Evolutionary conservation across 345 rosid species (phyloP).

Genomic region (Rhodamnia argentea): DNA sequence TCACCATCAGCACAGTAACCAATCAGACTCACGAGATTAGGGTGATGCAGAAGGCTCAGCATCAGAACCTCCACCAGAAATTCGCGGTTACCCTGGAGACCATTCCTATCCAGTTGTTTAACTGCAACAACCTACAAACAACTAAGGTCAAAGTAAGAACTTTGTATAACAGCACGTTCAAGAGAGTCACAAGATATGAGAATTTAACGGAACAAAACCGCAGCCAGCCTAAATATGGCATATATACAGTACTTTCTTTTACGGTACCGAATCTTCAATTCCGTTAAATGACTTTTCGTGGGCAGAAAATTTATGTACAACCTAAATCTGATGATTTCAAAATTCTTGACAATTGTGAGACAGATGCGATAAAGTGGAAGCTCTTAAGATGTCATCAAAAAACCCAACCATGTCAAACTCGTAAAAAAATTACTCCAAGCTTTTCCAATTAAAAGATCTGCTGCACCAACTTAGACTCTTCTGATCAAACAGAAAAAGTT

Average conservation of each 20-base stretch:
- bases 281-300: not conserved
- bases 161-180: not conserved
- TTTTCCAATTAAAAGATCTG: not conserved
- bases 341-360: not conserved
- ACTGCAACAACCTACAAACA: constrained; percentile 74
- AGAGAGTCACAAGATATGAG: not conserved
- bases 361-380: not conserved
- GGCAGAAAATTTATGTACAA: not conserved
- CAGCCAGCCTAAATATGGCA: not conserved
- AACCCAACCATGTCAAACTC: not conserved
- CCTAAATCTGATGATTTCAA: not conserved
- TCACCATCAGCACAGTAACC: constrained; percentile 99
- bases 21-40: constrained; percentile 84
- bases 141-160: not conserved
- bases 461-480: not conserved
- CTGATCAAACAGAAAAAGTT: not conserved
- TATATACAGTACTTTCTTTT: not conserved
- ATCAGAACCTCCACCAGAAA: constrained; percentile 96
- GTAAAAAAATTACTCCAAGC: not conserved
- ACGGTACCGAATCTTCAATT: not conserved
- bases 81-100: constrained; percentile 94
- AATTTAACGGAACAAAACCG: not conserved
- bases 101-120: constrained; percentile 88
- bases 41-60: constrained; percentile 97
- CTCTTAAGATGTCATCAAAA: not conserved